phyloP scores from a whole-genome alignment of 768 basidiomycete species.

The Steccherinum ochraceum region DNA sequence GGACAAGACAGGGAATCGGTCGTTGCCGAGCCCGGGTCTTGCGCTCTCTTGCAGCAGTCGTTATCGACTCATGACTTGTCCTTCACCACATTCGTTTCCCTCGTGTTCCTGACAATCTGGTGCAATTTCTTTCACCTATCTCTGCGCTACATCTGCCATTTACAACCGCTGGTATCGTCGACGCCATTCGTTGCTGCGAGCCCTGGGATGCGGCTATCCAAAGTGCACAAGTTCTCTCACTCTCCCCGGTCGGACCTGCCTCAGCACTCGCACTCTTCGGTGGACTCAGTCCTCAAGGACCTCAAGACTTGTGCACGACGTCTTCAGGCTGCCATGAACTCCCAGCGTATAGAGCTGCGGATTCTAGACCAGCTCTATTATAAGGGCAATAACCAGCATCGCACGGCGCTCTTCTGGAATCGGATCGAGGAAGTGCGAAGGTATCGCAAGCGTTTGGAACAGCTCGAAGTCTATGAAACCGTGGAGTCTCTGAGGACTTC shows the following conservation, averaged over 20 bases:
- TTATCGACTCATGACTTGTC: too few relatives aligned
- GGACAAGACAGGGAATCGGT: too few relatives aligned
- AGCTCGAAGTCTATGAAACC: constrained; percentile 16
- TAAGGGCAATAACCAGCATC: constrained; percentile 77
- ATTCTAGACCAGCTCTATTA: constrained; percentile 67
- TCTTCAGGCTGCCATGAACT: constrained; percentile 37
- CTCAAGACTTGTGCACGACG: constrained; percentile 50
- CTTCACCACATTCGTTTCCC: too few relatives aligned
- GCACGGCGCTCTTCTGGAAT: constrained; percentile 63
- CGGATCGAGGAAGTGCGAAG: constrained; percentile 56
- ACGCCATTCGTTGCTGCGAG: too few relatives aligned
- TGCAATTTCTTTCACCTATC: too few relatives aligned
- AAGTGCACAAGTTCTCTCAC: too few relatives aligned
- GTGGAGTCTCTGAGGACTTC: constrained; percentile 34
- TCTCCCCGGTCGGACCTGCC: neutral
- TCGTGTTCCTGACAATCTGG: too few relatives aligned
- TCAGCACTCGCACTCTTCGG: neutral
- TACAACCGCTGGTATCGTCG: too few relatives aligned
- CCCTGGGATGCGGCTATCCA: too few relatives aligned
- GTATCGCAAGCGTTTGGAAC: constrained; percentile 32
- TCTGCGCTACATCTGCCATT: too few relatives aligned
- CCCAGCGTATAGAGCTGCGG: constrained; percentile 45
- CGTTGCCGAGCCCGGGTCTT: too few relatives aligned
- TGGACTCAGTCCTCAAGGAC: constrained; percentile 57
- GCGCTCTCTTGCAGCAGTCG: too few relatives aligned